Percentiles rank a stretch among this genome's conserved stretches.
Evolutionary conservation across 805 yeast species (phyloP).

Genomic region (Nakazawaea laoshanensis): DNA sequence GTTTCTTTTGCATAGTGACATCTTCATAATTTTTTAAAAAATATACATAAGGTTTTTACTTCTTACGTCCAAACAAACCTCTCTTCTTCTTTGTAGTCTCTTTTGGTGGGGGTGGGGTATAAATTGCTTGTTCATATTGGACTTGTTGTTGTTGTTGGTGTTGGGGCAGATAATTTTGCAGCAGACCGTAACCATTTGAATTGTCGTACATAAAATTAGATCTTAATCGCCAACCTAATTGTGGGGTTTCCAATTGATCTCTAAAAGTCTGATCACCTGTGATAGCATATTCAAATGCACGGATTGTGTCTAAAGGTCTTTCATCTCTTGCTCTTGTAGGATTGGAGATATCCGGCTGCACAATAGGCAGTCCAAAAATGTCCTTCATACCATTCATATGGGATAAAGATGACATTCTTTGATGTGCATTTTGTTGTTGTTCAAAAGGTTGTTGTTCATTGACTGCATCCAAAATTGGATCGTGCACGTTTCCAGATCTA

Average conservation of each 20-base stretch:
- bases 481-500: slow-evolving; percentile 66
- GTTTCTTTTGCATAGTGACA: too few relatives aligned
- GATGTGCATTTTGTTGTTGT: slow-evolving; percentile 25
- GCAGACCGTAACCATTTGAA: slow-evolving; percentile 19
- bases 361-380: slow-evolving; percentile 77
- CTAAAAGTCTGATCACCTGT: slow-evolving; percentile 79
- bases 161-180: neutral
- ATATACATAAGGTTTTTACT: slow-evolving; percentile 12
- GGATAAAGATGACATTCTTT: slow-evolving; percentile 22
- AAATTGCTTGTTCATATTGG: slow-evolving; percentile 44
- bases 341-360: slow-evolving; percentile 77
- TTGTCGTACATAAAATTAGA: slow-evolving; percentile 49
- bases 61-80: slow-evolving; percentile 68
- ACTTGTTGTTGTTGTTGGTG: slow-evolving; percentile 5
- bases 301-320: slow-evolving; percentile 92
- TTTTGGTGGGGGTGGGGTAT: slow-evolving; percentile 35
- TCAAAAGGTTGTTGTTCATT: slow-evolving; percentile 96
- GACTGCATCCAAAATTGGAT: slow-evolving; percentile 89
- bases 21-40: too few relatives aligned
- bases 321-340: slow-evolving; percentile 93
- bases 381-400: slow-evolving; percentile 58
- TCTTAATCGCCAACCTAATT: slow-evolving; percentile 82
- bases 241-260: slow-evolving; percentile 71
- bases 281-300: slow-evolving; percentile 88
- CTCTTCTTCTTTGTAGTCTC: slow-evolving; percentile 64